Base-by-base conservation (phyloP, 768 basidiomycete genomes). In the Hygrophoropsis aurantiaca region DNA sequence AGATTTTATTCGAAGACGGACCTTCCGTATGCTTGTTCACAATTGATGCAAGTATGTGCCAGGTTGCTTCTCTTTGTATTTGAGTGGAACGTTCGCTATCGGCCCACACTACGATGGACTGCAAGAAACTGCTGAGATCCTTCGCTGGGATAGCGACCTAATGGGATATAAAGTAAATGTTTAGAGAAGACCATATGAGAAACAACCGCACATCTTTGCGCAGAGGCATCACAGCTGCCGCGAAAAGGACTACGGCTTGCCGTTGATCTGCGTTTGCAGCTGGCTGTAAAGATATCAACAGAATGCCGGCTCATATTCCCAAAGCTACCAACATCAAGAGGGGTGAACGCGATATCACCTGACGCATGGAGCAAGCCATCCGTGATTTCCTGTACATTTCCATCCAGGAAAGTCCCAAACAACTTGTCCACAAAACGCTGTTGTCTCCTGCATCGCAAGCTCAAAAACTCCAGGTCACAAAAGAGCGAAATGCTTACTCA, bases 21-120 rank as follows among this genome's bases (percentile, higher is more conserved):
- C 94, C 82, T 33, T 82, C 75, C 9, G 74, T 71, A 30, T 82
- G 79, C 64, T 93, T 91, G 63, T 97, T 97, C 21, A 93, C 66
- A n/a, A 89, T 67, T 0, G 84, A 78, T 1, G 85, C 75, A 15
- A 91, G 60, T 3, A 82, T 57, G 32, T 83, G 77, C 56, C 79
- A 72, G 2, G 75, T 78, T 21, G 82, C 75, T 24, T 76, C 73
- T 51, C 72, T 70, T 59, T 89, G 86, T 0, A 76, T 53, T 36
- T 70, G 65, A 41, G 69, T 78, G 15, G 75, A 73, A 3, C 77
- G 68, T 10, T 62, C 55, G 5, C 67, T 57, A 18, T 89, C 65
- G 33, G 75, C 74, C 89, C 89, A 94, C 7, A 62, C 57, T 11
- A 89, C 61, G 6, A 90, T 65, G 33, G 61, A 60, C 8, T 76